Percentiles rank a stretch among this genome's conserved stretches.
Conservation (phyloP, 306 rosid genomes). For the Mimosa bimucronata region DNA sequence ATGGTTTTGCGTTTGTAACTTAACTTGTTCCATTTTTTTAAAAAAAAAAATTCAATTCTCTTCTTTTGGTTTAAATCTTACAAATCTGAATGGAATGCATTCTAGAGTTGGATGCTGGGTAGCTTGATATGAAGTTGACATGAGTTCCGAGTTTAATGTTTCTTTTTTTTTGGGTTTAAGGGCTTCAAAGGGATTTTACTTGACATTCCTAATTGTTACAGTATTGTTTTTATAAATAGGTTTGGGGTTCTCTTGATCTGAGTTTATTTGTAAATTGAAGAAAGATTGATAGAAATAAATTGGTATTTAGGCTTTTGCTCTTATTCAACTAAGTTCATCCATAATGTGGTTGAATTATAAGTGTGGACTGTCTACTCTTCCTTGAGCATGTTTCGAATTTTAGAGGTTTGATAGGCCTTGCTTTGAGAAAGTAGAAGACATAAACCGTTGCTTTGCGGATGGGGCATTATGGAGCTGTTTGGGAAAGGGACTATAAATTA, state of each 20-base stretch:
- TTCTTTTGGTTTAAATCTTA: constrained; percentile 47
- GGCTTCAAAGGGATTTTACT: constrained; percentile 36
- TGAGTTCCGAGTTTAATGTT: constrained; percentile 41
- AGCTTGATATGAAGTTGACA: constrained; percentile 50
- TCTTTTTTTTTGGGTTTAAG: constrained; percentile 39
- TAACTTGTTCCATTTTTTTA: neutral
- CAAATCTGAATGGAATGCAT: constrained; percentile 41
- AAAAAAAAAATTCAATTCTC: constrained; percentile 36
- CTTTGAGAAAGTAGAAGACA: constrained; percentile 29
- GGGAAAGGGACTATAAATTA: constrained; percentile 62
- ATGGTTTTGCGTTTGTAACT: neutral
- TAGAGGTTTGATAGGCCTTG: constrained; percentile 30
- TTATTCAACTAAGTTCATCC: constrained; percentile 34
- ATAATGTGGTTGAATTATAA: constrained; percentile 33
- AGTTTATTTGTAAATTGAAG: constrained; percentile 34
- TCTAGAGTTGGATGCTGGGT: too few relatives aligned
- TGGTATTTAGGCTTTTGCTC: constrained; percentile 37
- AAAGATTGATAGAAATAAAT: constrained; percentile 33
- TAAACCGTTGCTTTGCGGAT: constrained; percentile 39
- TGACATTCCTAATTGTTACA: constrained; percentile 34
- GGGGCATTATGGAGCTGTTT: constrained; percentile 87
- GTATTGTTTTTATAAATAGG: constrained; percentile 15
- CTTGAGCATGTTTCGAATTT: constrained; percentile 16
- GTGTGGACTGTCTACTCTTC: constrained; percentile 36
- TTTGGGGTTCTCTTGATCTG: constrained; percentile 53